Percentiles rank a stretch among this genome's conserved stretches.
Conservation (phyloP, 2,329 filamentous ascomycete species). For the Penicillium digitatum region DNA sequence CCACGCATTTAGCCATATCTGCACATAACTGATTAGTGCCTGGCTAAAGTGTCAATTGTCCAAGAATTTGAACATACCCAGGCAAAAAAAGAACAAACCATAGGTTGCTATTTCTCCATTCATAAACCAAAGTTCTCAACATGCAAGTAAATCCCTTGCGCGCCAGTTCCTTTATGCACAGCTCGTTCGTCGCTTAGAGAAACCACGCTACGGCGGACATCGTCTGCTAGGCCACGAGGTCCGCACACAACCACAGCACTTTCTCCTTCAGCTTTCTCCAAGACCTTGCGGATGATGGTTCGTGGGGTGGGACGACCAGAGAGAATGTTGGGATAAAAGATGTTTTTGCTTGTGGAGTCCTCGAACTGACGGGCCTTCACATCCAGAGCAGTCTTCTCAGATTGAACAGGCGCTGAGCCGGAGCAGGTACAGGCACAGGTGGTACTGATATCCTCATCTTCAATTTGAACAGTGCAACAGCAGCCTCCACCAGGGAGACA, state of each 20-base stretch:
- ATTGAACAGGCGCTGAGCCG: constrained; percentile 17
- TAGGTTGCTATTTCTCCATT: background rate
- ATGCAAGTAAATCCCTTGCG: constrained; percentile 61
- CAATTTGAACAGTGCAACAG: constrained; percentile 49
- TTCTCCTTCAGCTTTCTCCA: constrained; percentile 60
- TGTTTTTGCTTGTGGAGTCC: background rate
- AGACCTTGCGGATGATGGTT: constrained; percentile 51
- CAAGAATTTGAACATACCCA: background rate
- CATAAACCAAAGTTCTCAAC: constrained; percentile 54
- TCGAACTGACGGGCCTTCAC: background rate
- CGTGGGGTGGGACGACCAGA: constrained; percentile 52
- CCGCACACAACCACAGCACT: constrained; percentile 62
- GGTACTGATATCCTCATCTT: constrained; percentile 42
- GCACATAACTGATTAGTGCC: background rate
- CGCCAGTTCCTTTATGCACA: constrained; percentile 64
- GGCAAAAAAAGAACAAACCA: background rate
- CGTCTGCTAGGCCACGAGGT: constrained; percentile 52
- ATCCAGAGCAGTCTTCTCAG: constrained; percentile 6
- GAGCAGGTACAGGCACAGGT: constrained; percentile 39
- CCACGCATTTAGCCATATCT: background rate
- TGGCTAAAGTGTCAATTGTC: background rate
- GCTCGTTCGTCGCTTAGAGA: constrained; percentile 60
- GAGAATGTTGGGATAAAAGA: constrained; percentile 29
- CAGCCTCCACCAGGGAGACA: constrained; percentile 39
- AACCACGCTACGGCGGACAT: constrained; percentile 54